Base-by-base conservation (phyloP, 129 eudicot species). In the Flaveria robusta region DNA sequence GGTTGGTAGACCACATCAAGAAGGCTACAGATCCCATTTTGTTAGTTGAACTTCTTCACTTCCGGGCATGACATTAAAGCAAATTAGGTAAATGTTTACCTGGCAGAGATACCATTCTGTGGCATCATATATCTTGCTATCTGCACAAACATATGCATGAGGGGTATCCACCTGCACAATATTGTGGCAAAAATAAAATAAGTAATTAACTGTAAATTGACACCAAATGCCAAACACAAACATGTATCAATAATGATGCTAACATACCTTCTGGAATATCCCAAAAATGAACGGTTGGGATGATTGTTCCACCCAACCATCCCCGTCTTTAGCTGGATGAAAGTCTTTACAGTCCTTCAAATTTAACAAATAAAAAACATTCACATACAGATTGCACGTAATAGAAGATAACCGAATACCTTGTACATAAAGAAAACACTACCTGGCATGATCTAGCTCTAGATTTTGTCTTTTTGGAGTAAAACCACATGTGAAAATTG, bases 291-390 rank as follows among this genome's bases (percentile, higher is more conserved):
- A 84, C 43, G 98, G 98, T 62, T 89, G 93, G 12, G 97, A 94
- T 76, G 97, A 84, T 51, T 94, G 98, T 84, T 94, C 98, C 11
- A 94, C 96, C 98, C 98, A 93, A 72, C 98, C 98, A 72, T 93
- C 98, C 65, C 86, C 86, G 31, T 83, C 83, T 83, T 79, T 83
- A 26, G 80, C 86, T 37, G 82, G 81, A 71, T 83, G 86, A 42
- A 75, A 68, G 69, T 81, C 77, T 80, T 81, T 60, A 70, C 84
- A 77, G 20, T 82, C 86, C 86, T 82, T 77, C 79, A 58, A 45
- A 34, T 51, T 67, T 54, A 2, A 52, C 42, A 34, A 13, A 12
- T 5, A 9, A 43, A 56, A 12, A 68, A 58, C 45, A 12, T 1
- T 46, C 49, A 66, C 1, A 50, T 29, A 42, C 15, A 2, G 23